These are phyloP conservation scores for Ogataea zsoltii DNA, from an alignment of 805 yeast genomes.

Conservation along the genomic window DNA sequence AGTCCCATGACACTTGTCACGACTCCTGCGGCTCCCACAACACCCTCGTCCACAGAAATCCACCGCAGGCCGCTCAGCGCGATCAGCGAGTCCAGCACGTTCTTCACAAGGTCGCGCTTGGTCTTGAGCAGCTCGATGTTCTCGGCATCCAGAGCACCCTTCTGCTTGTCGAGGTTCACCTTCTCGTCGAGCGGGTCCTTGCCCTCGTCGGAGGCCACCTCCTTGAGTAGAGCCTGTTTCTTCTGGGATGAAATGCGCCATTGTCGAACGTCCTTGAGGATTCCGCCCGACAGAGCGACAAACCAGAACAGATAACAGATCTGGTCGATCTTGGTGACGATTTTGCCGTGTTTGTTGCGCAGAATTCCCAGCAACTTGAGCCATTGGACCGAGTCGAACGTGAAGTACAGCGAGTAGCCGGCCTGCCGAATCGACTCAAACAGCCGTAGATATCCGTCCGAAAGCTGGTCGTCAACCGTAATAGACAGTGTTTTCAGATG, in stretches of 20 bases:
- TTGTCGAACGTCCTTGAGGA: slow-evolving; percentile 59
- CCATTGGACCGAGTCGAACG: slow-evolving; percentile 65
- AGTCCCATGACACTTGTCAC: slow-evolving; percentile 79
- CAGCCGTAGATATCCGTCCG: slow-evolving; percentile 55
- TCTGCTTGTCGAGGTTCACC: slow-evolving; percentile 28
- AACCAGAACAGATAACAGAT: slow-evolving; percentile 78
- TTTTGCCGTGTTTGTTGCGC: slow-evolving; percentile 31
- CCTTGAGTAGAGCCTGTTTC: slow-evolving; percentile 32
- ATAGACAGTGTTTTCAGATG: slow-evolving; percentile 69
- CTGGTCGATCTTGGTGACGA: slow-evolving; percentile 49
- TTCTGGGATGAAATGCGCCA: slow-evolving; percentile 43
- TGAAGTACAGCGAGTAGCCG: slow-evolving; percentile 61
- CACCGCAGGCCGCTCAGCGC: slow-evolving; percentile 68
- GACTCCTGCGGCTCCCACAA: slow-evolving; percentile 81
- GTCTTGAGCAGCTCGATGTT: slow-evolving; percentile 40
- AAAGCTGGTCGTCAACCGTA: slow-evolving; percentile 67
- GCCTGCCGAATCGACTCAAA: slow-evolving; percentile 57
- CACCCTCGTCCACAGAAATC: slow-evolving; percentile 70
- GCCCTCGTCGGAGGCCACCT: slow-evolving; percentile 17
- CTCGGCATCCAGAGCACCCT: slow-evolving; percentile 41
- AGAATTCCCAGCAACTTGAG: slow-evolving; percentile 58
- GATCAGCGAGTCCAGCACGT: slow-evolving; percentile 69
- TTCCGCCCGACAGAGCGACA: slow-evolving; percentile 62
- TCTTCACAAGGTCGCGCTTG: slow-evolving; percentile 71
- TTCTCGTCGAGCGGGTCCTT: slow-evolving; percentile 38